Evolutionary conservation across 352 stramenopile genomes (phyloP).

Genomic region (Globisporangium polare): DNA sequence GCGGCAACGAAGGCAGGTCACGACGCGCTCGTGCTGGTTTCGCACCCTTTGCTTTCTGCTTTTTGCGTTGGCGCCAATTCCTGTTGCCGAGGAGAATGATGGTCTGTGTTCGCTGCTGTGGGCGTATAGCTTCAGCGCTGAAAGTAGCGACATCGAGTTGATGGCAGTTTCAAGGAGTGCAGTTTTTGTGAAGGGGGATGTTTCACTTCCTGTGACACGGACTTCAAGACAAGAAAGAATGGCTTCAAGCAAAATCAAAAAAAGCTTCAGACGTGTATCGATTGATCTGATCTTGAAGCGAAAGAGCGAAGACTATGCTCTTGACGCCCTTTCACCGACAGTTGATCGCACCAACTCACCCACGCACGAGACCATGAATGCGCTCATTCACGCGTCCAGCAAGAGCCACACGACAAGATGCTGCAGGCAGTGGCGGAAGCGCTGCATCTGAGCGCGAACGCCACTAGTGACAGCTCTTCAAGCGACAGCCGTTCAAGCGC

Average conservation of each 20-base stretch:
- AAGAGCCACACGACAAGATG: background rate
- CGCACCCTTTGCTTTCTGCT: background rate
- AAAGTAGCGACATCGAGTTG: background rate
- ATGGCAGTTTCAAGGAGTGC: background rate
- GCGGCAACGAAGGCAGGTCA: background rate
- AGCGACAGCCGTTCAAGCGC: background rate
- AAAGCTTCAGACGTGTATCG: background rate
- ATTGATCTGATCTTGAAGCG: background rate
- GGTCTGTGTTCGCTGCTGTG: background rate
- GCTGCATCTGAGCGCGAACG: background rate
- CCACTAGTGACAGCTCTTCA: too few species aligned
- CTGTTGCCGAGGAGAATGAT: background rate
- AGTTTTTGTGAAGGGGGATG: background rate
- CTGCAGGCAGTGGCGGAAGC: slow-evolving; percentile 2
- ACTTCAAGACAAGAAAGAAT: background rate
- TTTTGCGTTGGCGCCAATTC: slow-evolving; percentile 2
- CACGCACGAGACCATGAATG: background rate
- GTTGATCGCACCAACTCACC: slow-evolving; percentile 1
- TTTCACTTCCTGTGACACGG: background rate
- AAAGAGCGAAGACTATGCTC: background rate
- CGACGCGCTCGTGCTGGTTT: background rate
- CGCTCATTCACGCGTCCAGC: background rate
- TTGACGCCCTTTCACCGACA: background rate
- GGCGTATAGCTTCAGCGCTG: slow-evolving; percentile 4
- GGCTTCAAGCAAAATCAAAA: background rate